Evolutionary conservation across 1,284 basidiomycete genomes (phyloP), one percentile per base, ranked within the genome.

Genomic region (Cutaneotrichosporon sp.): DNA sequence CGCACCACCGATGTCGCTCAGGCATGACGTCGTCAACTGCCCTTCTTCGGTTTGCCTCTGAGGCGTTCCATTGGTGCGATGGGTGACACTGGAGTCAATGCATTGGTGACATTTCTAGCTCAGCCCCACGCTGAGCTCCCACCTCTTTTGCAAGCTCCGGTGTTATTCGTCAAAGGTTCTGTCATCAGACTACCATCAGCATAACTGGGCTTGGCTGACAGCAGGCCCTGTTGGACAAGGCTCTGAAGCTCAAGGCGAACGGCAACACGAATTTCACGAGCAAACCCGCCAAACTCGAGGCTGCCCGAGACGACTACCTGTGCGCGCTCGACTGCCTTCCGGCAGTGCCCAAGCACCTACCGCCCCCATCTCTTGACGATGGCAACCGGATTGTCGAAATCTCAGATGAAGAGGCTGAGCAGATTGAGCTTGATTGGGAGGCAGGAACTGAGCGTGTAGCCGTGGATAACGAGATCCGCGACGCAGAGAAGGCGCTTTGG

Each of bases 261-360:
- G 72, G 71, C 11, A 75, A 75, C 61, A 48, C 53, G 3, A 48
- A 52, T 14, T 75, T 69, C 49, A 66, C 62, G 0, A 26, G 60
- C 8, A 62, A 60, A 34, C 66, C 70, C 17, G 51, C 47, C 19
- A 54, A 47, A 14, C 51, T 61, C 24, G 51, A 61, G 19, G 45
- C 57, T 14, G 72, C 72, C 2, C 52, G 64, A 8, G 47, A 56
- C 32, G 54, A 62, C 10, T 75, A 73, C 47, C 27, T 59, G 20
- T 41, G 47, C 12, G 70, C 70, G 24, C 55, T 73, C 24, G 59
- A 60, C 20, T 52, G 50, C 44, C 61, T 69, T n/a, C 69, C 49
- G 1, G 37, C 38, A 9, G 51, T 54, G 6, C 49, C 61, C 9
- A 53, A 33, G 17, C 43, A 50, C 19, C 45, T 51, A 26, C 52